Conservation (phyloP, 768 basidiomycete genomes). For the Tricholoma furcatifolium region DNA sequence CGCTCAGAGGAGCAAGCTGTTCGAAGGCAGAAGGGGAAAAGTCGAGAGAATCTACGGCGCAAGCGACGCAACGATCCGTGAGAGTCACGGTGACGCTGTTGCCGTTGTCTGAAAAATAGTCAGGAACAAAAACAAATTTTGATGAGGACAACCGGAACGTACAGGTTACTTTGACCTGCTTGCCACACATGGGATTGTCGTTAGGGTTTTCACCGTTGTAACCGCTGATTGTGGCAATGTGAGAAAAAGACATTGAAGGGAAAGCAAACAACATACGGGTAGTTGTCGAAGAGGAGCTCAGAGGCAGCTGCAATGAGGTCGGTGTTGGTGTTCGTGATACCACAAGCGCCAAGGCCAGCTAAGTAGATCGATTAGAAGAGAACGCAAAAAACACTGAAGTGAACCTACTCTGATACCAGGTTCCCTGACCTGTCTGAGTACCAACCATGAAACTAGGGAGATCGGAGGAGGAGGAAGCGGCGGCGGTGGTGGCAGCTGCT, state of each 20-base stretch:
- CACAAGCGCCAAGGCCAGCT: constrained; percentile 68
- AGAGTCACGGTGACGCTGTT: constrained; percentile 47
- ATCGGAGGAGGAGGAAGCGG: constrained; percentile 15
- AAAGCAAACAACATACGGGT: constrained; percentile 45
- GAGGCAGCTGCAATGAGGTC: constrained; percentile 63
- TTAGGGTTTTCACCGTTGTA: constrained; percentile 67
- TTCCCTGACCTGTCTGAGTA: constrained; percentile 52
- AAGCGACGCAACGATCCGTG: constrained; percentile 64
- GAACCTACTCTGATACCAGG: constrained; percentile 48
- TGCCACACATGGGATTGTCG: constrained; percentile 69
- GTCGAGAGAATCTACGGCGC: constrained; percentile 53
- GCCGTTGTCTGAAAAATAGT: constrained; percentile 42
- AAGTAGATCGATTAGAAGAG: constrained; percentile 6
- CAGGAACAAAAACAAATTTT: background rate
- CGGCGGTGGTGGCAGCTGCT: constrained; percentile 7
- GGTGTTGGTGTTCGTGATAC: constrained; percentile 48
- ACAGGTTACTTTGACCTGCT: constrained; percentile 48
- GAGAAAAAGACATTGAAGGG: background rate
- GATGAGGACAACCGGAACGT: constrained; percentile 23
- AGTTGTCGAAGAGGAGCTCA: constrained; percentile 50
- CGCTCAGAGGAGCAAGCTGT: constrained; percentile 35
- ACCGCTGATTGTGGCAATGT: constrained; percentile 34
- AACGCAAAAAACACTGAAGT: background rate
- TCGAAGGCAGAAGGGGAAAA: constrained; percentile 61
- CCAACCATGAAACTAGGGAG: constrained; percentile 46